Percentiles rank a stretch among this genome's conserved stretches.
Conservation (phyloP, 768 basidiomycete species). For the Cystofilobasidium macerans region DNA sequence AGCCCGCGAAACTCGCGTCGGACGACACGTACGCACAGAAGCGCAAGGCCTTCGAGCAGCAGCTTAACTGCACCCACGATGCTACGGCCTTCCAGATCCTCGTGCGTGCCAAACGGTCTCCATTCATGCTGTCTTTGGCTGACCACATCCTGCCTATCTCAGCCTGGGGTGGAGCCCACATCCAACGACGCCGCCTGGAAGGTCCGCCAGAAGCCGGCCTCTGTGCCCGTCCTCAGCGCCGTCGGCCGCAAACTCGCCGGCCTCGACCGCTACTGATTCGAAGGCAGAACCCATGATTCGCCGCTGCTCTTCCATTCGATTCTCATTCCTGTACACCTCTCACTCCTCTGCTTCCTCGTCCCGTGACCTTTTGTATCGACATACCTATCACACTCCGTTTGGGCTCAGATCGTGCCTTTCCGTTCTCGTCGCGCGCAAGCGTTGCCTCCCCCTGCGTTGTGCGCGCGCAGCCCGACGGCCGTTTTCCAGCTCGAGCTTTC, state of each 20-base stretch:
- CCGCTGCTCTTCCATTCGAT: no score
- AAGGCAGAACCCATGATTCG: no score
- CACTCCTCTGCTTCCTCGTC: no score
- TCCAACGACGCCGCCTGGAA: neutral
- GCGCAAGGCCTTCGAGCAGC: slow-evolving; percentile 10
- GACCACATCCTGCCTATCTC: neutral
- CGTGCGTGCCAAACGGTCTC: neutral
- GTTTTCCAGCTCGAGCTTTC: no score
- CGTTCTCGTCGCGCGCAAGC: no score
- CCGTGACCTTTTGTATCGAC: no score
- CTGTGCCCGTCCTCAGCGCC: neutral
- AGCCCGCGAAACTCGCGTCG: slow-evolving; percentile 15
- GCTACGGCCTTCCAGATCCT: slow-evolving; percentile 11
- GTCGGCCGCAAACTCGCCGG: neutral
- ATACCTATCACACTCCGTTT: no score
- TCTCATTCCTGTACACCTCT: no score
- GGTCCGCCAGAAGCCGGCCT: neutral
- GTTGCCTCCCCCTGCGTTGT: no score
- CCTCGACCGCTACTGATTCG: neutral
- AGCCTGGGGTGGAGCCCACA: neutral
- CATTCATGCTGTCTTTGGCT: neutral
- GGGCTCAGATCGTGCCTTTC: no score
- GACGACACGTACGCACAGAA: slow-evolving; percentile 5
- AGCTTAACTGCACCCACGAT: slow-evolving; percentile 16
- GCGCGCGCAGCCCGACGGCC: no score